phyloP scores from a whole-genome alignment of 352 stramenopile species.

The Saprolegnia diclina region DNA sequence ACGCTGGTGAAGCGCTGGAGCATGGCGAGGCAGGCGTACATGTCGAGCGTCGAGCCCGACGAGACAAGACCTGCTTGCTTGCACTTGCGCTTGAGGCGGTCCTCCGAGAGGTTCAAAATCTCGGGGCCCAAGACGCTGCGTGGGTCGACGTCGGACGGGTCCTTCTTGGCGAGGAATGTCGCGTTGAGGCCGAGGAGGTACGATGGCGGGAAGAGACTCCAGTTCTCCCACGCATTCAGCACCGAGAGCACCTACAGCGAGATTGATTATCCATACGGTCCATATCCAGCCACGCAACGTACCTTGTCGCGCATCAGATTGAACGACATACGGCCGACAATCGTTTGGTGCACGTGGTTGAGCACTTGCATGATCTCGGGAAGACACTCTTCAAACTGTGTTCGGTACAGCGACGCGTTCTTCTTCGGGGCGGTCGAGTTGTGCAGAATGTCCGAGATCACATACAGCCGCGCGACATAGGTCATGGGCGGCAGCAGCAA shows the following conservation, averaged over 20 bases:
- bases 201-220: slow-evolving; percentile 69
- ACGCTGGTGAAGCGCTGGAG: slow-evolving; percentile 56
- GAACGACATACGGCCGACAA: slow-evolving; percentile 68
- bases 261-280: no score
- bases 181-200: slow-evolving; percentile 75
- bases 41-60: slow-evolving; percentile 37
- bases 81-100: slow-evolving; percentile 61
- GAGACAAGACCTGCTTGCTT: slow-evolving; percentile 54
- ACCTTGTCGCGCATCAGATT: slow-evolving; percentile 78
- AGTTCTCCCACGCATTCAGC: slow-evolving; percentile 67
- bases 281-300: no score
- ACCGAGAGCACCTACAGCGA: slow-evolving; percentile 70
- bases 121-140: neutral
- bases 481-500: slow-evolving; percentile 34
- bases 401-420: slow-evolving; percentile 86
- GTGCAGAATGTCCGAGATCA: slow-evolving; percentile 85
- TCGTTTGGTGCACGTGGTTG: slow-evolving; percentile 42
- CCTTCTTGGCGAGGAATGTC: slow-evolving; percentile 68
- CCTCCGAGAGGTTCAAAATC: slow-evolving; percentile 38
- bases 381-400: slow-evolving; percentile 75
- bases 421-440: slow-evolving; percentile 84
- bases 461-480: slow-evolving; percentile 63
- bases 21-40: slow-evolving; percentile 53
- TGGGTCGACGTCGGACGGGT: slow-evolving; percentile 34
- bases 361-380: slow-evolving; percentile 66